Evolutionary conservation across 331 rosid species (phyloP), one percentile per base, ranked within the genome.

Genomic region (Ulmus americana): DNA sequence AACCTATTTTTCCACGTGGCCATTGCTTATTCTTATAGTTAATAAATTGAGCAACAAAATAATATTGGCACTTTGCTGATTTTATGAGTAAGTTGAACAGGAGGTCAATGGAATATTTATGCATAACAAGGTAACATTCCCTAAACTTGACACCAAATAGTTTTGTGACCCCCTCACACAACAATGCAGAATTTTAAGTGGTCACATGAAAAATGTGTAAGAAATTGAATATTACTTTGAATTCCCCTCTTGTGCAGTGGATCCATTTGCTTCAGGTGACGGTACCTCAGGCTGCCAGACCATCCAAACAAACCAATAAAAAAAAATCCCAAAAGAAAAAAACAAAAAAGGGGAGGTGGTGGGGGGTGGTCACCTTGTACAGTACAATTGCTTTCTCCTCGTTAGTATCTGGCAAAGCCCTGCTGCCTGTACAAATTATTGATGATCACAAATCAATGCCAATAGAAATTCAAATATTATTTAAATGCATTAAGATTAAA

Each of bases 311-410:
- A 60, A 73, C 60, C 10, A 5, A 68, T 71, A 57, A 80, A 71
- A 55, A 22, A 57, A 46, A 41, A 35, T 28, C 10, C 62, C n/a
- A 8, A 6, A 39, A 56, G 41, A 7, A 70, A 51, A 71, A 13
- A 55, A 44, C 16, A 15, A 41, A 67, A 51, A 56, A 28, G 2
- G 44, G 10, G 69, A 61, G 22, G 41, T 62, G 55, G 6, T 7
- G 18, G 4, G 59, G 10, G 39, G 39, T 35, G 5, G 28, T 18
- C 12, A 94, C 99, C 95, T 81, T 76, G 74, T 85, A 94, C 48
- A 94, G 86, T 54, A 94, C 91, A 73, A 94, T 90, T 55, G 97
- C 95, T 80, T 79, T 90, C 79, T 94, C 99, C 71, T 94, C 95
- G 48, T 86, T 79, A 44, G 70, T 50, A 71, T 90, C 97, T 47